A percentile compares a stretch with the other conserved stretches of the same genome.
Evolutionary conservation across 1,284 basidiomycete genomes (phyloP).

Genomic region (Caloboletus inedulis): DNA sequence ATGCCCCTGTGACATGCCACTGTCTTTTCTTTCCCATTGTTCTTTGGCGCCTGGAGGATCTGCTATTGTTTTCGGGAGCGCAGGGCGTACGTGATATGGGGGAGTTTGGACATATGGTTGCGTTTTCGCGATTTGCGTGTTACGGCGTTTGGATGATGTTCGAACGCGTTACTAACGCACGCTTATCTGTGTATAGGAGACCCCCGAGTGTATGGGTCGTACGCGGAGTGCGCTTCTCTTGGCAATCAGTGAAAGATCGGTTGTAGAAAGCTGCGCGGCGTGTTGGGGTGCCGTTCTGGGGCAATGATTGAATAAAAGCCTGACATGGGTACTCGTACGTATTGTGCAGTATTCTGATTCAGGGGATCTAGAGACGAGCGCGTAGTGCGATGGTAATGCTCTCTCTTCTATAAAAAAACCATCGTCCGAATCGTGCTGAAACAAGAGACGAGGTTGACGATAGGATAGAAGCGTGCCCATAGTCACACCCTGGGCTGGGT

Average conservation of each 20-base stretch:
- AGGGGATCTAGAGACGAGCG: not conserved
- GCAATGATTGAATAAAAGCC: too few species aligned
- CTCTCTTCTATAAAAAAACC: too few species aligned
- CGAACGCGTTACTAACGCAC: slow-evolving; percentile 9
- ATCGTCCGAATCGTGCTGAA: not conserved
- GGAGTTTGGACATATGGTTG: not conserved
- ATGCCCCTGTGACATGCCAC: slow-evolving; percentile 1
- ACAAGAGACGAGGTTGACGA: not conserved
- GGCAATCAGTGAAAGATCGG: slow-evolving; percentile 40
- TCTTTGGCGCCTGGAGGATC: slow-evolving; percentile 3
- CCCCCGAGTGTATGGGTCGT: slow-evolving; percentile 27
- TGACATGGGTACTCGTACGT: too few species aligned
- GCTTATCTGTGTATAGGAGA: slow-evolving; percentile 16
- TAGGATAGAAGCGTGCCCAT: too few species aligned
- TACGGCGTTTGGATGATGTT: not conserved
- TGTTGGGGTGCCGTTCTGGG: slow-evolving; percentile 34
- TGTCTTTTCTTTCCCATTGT: slow-evolving; percentile 14
- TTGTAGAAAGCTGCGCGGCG: slow-evolving; percentile 44
- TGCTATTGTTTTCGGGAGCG: slow-evolving; percentile 17
- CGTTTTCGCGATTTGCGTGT: slow-evolving; percentile 7
- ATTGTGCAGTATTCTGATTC: too few species aligned
- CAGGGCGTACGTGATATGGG: slow-evolving; percentile 7
- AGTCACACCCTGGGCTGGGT: not conserved
- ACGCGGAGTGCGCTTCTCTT: slow-evolving; percentile 40
- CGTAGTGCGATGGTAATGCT: too few species aligned